Conservation (phyloP, 495 filamentous ascomycete genomes). For the Parathielavia appendiculata region DNA sequence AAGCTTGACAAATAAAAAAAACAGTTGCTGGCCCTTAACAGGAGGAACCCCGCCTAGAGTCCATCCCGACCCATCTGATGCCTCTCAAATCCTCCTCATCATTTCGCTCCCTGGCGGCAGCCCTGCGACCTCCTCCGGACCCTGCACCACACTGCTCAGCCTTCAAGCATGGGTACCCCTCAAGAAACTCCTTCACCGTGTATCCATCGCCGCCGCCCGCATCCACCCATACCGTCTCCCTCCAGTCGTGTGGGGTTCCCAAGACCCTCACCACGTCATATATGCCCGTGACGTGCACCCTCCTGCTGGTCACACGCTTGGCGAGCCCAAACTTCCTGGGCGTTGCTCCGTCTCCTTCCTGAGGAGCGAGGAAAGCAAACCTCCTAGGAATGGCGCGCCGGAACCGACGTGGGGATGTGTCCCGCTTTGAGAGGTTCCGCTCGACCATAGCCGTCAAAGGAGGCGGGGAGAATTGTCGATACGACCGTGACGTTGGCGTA, state of each 20-base stretch:
- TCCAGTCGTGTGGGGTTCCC: slow-evolving; percentile 5
- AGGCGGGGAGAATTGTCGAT: slow-evolving; percentile 26
- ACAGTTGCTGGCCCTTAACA: slow-evolving; percentile 20
- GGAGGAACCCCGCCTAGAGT: slow-evolving; percentile 33
- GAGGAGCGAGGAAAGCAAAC: slow-evolving; percentile 31
- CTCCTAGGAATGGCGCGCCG: slow-evolving; percentile 22
- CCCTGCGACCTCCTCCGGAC: slow-evolving; percentile 30
- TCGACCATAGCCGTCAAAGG: slow-evolving; percentile 35
- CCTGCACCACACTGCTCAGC: slow-evolving; percentile 32
- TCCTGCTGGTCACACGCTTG: slow-evolving; percentile 22
- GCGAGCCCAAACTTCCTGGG: slow-evolving; percentile 28
- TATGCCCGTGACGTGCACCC: slow-evolving; percentile 30
- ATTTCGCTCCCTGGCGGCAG: slow-evolving; percentile 11
- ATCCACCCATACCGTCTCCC: slow-evolving; percentile 31
- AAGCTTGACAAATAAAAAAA: not conserved
- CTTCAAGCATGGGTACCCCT: slow-evolving; percentile 22
- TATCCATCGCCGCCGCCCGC: slow-evolving; percentile 40
- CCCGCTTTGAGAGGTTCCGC: slow-evolving; percentile 24
- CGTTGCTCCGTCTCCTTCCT: slow-evolving; percentile 17
- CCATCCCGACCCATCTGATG: slow-evolving; percentile 25
- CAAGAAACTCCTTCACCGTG: slow-evolving; percentile 29
- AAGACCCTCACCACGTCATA: slow-evolving; percentile 31
- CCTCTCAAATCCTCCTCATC: slow-evolving; percentile 24
- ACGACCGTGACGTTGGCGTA: slow-evolving; percentile 28
- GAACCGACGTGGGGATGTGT: slow-evolving; percentile 27